These are phyloP conservation scores for Thraustotheca clavata DNA, from an alignment of 352 stramenopile species.

Conservation along the genomic window DNA sequence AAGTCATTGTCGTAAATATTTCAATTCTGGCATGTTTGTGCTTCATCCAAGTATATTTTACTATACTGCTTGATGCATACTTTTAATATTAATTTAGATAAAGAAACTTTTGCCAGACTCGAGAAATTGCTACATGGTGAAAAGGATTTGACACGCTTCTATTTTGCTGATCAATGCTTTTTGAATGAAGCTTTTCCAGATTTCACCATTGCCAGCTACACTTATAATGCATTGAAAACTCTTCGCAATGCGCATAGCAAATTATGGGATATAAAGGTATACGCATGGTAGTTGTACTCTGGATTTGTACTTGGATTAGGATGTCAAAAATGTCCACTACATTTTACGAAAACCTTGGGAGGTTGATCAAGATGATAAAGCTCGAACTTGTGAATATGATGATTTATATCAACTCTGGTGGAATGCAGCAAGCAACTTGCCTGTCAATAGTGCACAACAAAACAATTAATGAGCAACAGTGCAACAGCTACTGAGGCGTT, in stretches of 20 bases:
- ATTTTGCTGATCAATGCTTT: slow-evolving; percentile 21
- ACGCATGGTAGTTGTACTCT: not conserved
- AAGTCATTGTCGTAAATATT: not conserved
- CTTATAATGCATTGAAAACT: slow-evolving; percentile 9
- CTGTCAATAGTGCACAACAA: no score
- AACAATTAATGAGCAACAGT: no score
- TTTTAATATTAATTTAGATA: not conserved
- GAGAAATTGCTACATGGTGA: not conserved
- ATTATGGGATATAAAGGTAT: not conserved
- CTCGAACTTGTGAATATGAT: not conserved
- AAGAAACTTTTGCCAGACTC: not conserved
- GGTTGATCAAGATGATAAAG: not conserved
- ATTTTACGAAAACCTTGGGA: slow-evolving; percentile 15
- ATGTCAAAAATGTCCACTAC: slow-evolving; percentile 15
- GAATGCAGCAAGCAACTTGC: no score
- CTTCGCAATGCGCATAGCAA: not conserved
- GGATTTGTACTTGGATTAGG: not conserved
- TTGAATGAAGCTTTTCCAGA: slow-evolving; percentile 17
- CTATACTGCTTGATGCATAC: not conserved
- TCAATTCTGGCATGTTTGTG: slow-evolving; percentile 19
- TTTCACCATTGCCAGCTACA: slow-evolving; percentile 3
- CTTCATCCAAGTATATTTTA: slow-evolving; percentile 10
- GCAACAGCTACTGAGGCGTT: no score
- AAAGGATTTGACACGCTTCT: not conserved
- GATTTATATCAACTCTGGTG: slow-evolving; percentile 14